These are phyloP conservation scores for Ophiostoma angusticollis DNA, from an alignment of 2,329 filamentous ascomycete genomes.

Conservation along the genomic window DNA sequence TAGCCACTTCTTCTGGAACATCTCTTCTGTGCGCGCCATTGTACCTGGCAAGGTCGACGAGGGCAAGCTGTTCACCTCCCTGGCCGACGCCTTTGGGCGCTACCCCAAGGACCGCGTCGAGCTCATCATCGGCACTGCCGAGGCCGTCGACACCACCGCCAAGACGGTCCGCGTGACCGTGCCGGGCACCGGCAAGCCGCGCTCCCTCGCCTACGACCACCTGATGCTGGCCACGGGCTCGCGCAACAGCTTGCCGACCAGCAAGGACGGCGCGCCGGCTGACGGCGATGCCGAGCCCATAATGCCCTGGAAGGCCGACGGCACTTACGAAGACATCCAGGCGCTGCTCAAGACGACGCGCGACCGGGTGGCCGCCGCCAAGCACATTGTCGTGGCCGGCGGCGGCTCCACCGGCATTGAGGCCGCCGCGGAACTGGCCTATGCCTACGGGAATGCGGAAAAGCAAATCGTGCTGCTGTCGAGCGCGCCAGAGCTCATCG, in stretches of 20 bases:
- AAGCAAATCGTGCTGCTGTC: conserved; percentile 38
- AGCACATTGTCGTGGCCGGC: conserved; percentile 42
- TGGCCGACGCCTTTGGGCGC: conserved; percentile 34
- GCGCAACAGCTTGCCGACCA: conserved; percentile 15
- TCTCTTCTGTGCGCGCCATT: conserved; percentile 42
- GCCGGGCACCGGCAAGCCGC: conserved; percentile 17
- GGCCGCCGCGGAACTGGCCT: conserved; percentile 39
- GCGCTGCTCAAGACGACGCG: conserved; percentile 28
- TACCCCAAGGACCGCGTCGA: conserved; percentile 38
- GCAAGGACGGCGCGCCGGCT: conserved; percentile 14
- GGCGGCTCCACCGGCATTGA: conserved; percentile 45
- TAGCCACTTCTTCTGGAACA: conserved; percentile 46
- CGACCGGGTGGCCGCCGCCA: conserved; percentile 30
- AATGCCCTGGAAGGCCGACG: conserved; percentile 38
- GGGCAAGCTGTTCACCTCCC: conserved; percentile 36
- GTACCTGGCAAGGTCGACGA: conserved; percentile 36
- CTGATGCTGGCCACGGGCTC: conserved; percentile 46
- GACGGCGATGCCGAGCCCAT: conserved; percentile 20
- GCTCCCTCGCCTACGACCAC: conserved; percentile 37
- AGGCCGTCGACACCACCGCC: conserved; percentile 27
- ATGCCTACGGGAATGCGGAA: conserved; percentile 26
- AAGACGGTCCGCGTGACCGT: conserved; percentile 32
- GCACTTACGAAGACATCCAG: conserved; percentile 32
- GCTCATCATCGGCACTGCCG: conserved; percentile 37
- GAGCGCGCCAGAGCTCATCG: conserved; percentile 27